These are phyloP conservation scores for Solanum infundibuliforme DNA, from an alignment of 257 asterid genomes.

Conservation along the genomic window DNA sequence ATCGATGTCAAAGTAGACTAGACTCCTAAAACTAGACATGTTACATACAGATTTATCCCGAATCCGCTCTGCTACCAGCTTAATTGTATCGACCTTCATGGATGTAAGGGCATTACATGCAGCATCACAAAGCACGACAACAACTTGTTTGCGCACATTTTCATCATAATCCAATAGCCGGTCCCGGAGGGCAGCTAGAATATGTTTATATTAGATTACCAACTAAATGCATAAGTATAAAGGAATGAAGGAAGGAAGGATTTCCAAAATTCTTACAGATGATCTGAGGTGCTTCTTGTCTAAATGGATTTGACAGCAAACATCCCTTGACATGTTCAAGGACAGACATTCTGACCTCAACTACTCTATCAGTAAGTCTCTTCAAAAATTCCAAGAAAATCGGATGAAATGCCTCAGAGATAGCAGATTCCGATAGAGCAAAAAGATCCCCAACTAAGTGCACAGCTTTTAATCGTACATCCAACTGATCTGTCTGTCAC, in stretches of 20 bases:
- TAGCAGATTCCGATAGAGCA: slow-evolving; percentile 57
- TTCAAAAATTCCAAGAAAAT: slow-evolving; percentile 72
- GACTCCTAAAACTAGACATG: background rate
- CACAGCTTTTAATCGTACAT: slow-evolving; percentile 77
- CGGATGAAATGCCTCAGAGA: slow-evolving; percentile 69
- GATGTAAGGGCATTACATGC: slow-evolving; percentile 56
- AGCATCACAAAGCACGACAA: slow-evolving; percentile 75
- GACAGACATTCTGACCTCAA: slow-evolving; percentile 83
- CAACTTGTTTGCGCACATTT: slow-evolving; percentile 89
- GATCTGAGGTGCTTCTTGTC: slow-evolving; percentile 73
- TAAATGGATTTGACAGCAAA: slow-evolving; percentile 61
- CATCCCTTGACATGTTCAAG: slow-evolving; percentile 67
- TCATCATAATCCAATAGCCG: slow-evolving; percentile 85
- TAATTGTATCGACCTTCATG: slow-evolving; percentile 57
- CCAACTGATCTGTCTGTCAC: slow-evolving; percentile 78
- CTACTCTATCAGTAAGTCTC: slow-evolving; percentile 78
- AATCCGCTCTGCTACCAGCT: slow-evolving; percentile 88
- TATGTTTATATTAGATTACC: slow-evolving; percentile 18
- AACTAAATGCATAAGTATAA: slow-evolving; percentile 4
- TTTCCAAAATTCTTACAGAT: slow-evolving; percentile 46
- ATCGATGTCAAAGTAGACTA: background rate
- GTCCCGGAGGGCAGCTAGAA: slow-evolving; percentile 80
- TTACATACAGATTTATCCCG: slow-evolving; percentile 88
- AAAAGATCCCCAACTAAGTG: slow-evolving; percentile 79
- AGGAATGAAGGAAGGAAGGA: background rate